Evolutionary conservation across 2,329 filamentous ascomycete genomes (phyloP), one percentile per base, ranked within the genome.

Genomic region (Cercospora janseana): DNA sequence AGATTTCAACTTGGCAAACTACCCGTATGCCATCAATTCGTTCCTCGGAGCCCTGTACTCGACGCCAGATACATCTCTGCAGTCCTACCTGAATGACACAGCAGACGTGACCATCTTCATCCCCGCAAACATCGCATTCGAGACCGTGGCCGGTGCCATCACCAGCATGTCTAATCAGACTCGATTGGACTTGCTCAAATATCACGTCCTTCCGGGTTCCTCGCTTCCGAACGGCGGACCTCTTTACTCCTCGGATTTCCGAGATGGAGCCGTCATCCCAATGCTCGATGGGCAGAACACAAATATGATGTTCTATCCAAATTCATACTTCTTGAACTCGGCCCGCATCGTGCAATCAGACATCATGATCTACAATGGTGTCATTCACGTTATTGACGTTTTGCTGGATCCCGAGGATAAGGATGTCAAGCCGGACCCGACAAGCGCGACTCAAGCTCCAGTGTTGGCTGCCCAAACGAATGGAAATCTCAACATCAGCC

Each of bases 331-430:
- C 55, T 71, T 77, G 48, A 79, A 81, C 69, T 70, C 73, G n/a
- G 79, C 79, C 2, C 70, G 71, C 54, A 70, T 83, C 24, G 66
- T 76, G 2, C 64, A 69, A 2, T 66, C 73, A 1, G 72, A 82
- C 59, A 66, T 79, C 2, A 64, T 83, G 4, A 65, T 77, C 8
- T 70, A 70, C 24, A 82, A 82, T 55, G 80, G 80, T 20, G 79
- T 83, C 1, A 65, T 80, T 3, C 79, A 82, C 58, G 70, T 82
- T 10, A 72, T 82, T 28, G 66, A 64, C 48, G 72, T 70, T 7
- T 74, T 78, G 6, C 66, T 79, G 23, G 78, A 75, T 60, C 75
- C 74, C 1, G 63, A 72, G 28, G 68, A 63, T 3, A 51, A 66
- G 10, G 58, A 57, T 2, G 66, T 62, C 3, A 53, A 57, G 13